Evolutionary conservation across 805 yeast genomes (phyloP), one percentile per base, ranked within the genome.

Genomic region (Ogataea neopini): DNA sequence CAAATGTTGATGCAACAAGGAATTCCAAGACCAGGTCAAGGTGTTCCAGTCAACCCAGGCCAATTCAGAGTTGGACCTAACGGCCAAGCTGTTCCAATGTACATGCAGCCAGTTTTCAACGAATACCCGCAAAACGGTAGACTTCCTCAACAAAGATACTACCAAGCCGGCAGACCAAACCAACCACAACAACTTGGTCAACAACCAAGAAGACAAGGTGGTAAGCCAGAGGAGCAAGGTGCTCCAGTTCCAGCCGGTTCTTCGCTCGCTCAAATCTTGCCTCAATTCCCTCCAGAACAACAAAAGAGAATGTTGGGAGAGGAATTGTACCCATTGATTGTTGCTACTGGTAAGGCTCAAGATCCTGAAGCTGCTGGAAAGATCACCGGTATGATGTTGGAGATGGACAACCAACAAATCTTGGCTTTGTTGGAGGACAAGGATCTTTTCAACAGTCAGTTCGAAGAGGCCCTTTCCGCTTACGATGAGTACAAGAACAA

Each of bases 231-330:
- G 26, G 63, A 67, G 60, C 67, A 50, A 34, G 64, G 58, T 45
- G 64, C 60, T 46, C 56, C 60, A 34, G 68, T 29, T 39, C 33
- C 42, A 26, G 42, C 42, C 11, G 42, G 62, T 30, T 47, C 54
- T 47, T 61, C 74, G 41, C 76, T 88, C 58, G 87, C 86, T 62
- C 82, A 82, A 57, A 73, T 75, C 48, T 69, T 83, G 54, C 78
- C 84, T 47, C 76, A 74, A 60, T 77, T 78, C 65, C 94, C 88
- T 69, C 88, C 82, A 66, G 94, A 86, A 68, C 92, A 88, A 74
- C 96, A 90, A 79, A 92, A 92, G 88, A 92, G 96, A 81, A 81
- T 90, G 68, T 81, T 94, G 68, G 99, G 99, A 75, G 97, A 94
- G 80, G 96, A 90, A 68, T 80, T 94, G 67, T 94, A 92, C 81